Percentiles rank a stretch among this genome's conserved stretches.
Conservation (phyloP, 2,329 filamentous ascomycete species). For the Juglanconis oblonga region DNA sequence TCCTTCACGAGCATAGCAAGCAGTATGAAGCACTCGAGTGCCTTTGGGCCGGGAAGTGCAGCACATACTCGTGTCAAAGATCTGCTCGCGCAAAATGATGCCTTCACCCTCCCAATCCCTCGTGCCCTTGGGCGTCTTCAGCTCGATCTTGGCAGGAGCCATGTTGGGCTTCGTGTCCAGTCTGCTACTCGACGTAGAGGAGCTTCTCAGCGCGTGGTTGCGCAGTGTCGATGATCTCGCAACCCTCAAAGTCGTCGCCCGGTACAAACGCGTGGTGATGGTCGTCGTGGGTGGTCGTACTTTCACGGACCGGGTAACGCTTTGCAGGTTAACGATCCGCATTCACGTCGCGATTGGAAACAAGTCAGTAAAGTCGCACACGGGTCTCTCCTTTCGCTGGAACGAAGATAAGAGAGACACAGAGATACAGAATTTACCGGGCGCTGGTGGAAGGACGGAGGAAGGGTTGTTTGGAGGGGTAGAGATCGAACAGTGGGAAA, state of each 20-base stretch:
- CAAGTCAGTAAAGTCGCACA: background rate
- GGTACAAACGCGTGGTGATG: background rate
- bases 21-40: background rate
- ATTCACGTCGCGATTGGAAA: constrained; percentile 5
- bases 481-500: background rate
- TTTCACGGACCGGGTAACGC: constrained; percentile 9
- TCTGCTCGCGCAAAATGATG: constrained; percentile 24
- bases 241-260: background rate
- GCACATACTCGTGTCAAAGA: constrained; percentile 22
- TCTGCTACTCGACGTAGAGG: background rate
- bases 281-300: constrained; percentile 8
- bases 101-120: constrained; percentile 26
- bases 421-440: background rate
- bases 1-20: background rate
- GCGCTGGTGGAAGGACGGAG: background rate
- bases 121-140: constrained; percentile 28
- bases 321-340: constrained; percentile 5
- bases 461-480: constrained; percentile 1
- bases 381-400: no score
- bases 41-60: background rate
- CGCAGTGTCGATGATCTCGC: background rate
- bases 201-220: background rate
- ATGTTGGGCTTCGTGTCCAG: constrained; percentile 2
- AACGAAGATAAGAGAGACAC: background rate
- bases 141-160: constrained; percentile 17